A percentile compares a stretch with the other conserved stretches of the same genome.
Conservation (phyloP, 1,139 yeast species). For the Yamadazyma kanchanaburiensis region DNA sequence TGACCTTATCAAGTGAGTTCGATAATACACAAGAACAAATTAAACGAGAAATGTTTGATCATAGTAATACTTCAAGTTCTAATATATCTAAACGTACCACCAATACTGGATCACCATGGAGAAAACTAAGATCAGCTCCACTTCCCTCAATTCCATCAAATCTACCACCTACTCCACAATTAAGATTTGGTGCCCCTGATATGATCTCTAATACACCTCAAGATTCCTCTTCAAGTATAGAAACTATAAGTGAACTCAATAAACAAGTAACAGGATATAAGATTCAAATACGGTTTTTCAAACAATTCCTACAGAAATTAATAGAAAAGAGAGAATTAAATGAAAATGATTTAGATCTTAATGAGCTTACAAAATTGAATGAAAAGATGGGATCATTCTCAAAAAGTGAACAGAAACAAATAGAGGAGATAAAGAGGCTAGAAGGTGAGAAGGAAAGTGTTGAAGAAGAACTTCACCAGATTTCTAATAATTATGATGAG, state of each 20-base stretch:
- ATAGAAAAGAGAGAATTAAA: constrained; percentile 23
- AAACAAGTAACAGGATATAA: constrained; percentile 41
- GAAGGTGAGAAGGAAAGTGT: constrained; percentile 13
- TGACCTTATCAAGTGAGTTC: constrained; percentile 16
- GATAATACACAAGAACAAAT: constrained; percentile 32
- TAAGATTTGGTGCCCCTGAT: constrained; percentile 7
- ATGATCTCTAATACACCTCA: constrained; percentile 4
- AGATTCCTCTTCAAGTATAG: constrained; percentile 7
- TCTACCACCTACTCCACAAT: constrained; percentile 12
- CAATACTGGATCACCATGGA: constrained; percentile 27
- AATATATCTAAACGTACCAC: constrained; percentile 8
- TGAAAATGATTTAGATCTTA: constrained; percentile 16
- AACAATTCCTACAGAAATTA: constrained; percentile 37
- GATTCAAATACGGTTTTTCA: constrained; percentile 41
- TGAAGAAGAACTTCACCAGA: no score
- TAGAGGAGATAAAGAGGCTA: constrained; percentile 15
- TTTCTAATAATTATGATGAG: constrained; percentile 33
- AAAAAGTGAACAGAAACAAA: background rate
- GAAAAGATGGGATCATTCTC: constrained; percentile 2
- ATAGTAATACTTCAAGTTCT: constrained; percentile 8
- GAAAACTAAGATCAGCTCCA: constrained; percentile 26
- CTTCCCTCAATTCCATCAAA: constrained; percentile 2
- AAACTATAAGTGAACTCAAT: constrained; percentile 16
- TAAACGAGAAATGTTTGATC: constrained; percentile 26
- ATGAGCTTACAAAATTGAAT: constrained; percentile 23